Percentiles rank a stretch among this genome's conserved stretches.
Conservation (phyloP, 768 basidiomycete species). For the Agrocybe pediades region DNA sequence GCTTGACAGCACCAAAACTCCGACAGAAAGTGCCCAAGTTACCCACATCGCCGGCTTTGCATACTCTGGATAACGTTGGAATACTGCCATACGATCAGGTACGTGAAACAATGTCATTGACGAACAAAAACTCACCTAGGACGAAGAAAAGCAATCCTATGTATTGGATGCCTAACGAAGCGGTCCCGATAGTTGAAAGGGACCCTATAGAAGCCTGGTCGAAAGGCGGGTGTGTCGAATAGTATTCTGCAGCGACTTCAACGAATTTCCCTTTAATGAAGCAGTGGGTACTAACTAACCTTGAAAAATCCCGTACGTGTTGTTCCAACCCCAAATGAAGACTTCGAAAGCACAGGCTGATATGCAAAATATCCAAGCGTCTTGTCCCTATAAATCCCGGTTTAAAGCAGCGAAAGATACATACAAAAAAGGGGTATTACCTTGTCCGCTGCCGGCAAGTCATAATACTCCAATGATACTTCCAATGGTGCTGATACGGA, state of each 20-base stretch:
- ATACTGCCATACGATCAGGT: background rate
- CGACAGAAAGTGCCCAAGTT: background rate
- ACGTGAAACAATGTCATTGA: background rate
- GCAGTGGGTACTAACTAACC: background rate
- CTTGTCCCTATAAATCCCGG: constrained; percentile 1
- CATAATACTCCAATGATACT: no score
- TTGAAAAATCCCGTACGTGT: constrained; percentile 8
- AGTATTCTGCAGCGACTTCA: constrained; percentile 1
- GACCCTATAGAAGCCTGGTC: constrained; percentile 1
- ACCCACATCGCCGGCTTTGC: background rate
- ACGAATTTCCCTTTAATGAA: background rate
- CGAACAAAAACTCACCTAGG: background rate
- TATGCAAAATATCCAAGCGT: constrained; percentile 3
- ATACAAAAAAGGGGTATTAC: no score
- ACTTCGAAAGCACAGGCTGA: constrained; percentile 1
- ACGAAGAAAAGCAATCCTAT: background rate
- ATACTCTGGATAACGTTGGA: constrained; percentile 8
- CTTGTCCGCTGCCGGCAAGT: no score
- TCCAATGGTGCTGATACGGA: no score
- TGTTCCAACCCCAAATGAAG: constrained; percentile 7
- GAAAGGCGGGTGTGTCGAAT: constrained; percentile 6
- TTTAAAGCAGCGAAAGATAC: no score
- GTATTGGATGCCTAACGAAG: constrained; percentile 6
- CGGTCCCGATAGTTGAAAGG: constrained; percentile 4
- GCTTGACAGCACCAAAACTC: background rate